Evolutionary conservation across 495 filamentous ascomycete genomes (phyloP), one percentile per base, ranked within the genome.

Genomic region (Talaromyces adpressus): DNA sequence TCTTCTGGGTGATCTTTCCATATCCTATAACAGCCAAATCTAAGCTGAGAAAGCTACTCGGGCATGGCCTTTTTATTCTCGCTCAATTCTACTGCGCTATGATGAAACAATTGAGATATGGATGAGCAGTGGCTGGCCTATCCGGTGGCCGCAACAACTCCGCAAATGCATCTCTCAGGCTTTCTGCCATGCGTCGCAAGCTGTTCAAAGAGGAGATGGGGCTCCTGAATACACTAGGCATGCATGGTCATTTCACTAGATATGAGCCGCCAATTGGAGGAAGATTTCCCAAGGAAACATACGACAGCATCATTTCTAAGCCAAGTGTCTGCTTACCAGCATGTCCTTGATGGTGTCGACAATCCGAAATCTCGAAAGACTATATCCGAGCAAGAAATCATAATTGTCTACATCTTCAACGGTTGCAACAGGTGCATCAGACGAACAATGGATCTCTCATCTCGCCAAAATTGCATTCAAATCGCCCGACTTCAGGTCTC

Each of bases 271-370:
- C 73, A 0, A 73, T 78, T 61, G 72, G 74, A 0, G 75, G 75
- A 12, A 75, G 73, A 30, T 78, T 75, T 22, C 75, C 73, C 7
- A 76, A 71, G 32, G 16, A 63, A 20, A 65, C 57, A 2, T 78
- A 76, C 59, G 71, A 77, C 58, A 64, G 57, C 25, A 74, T 75
- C 45, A 75, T 76, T 20, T 59, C 62, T 12, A 70, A 76, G 69
- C 73, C 18, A 72, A 75, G 57, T 66, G 77, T 58, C 86, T 91
- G 22, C 74, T 86, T 36, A 82, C 80, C 27, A 92, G 87, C 64
- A 82, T 91, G 39, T 80, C 84, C 0, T 75, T 93, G 0, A 82
- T 91, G 68, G 81, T 82, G 36, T 88, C 89, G 47, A 79, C 62
- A 20, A 74, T 66, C 23, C 73, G 63, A 57, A 72, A 45, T 36